phyloP scores from a whole-genome alignment of 495 filamentous ascomycete genomes.

The Aspergillus taichungensis region DNA sequence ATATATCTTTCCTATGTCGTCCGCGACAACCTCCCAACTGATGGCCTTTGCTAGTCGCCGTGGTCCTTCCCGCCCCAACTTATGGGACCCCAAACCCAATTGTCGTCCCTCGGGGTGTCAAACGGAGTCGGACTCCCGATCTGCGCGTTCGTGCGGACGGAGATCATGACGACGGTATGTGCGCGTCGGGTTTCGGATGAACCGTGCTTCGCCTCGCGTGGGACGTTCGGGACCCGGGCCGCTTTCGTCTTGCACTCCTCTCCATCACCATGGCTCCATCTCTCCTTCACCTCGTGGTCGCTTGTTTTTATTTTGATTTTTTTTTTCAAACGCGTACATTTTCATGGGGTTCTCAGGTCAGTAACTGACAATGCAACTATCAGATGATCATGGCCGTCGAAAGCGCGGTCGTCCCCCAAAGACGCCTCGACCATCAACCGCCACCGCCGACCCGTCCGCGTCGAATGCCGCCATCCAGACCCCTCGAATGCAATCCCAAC shows the following conservation, averaged over 20 bases:
- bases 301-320: constrained; percentile 1
- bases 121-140: constrained; percentile 90
- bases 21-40: constrained; percentile 31
- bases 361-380: constrained; percentile 5
- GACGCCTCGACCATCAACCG: constrained; percentile 40
- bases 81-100: constrained; percentile 40
- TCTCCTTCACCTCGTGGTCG: constrained; percentile 3
- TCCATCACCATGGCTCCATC: constrained; percentile 3
- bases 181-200: constrained; percentile 16
- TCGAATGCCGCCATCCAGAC: constrained; percentile 56
- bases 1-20: constrained; percentile 10
- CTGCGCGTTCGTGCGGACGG: constrained; percentile 50
- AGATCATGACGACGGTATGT: constrained; percentile 79
- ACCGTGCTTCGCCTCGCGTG: constrained; percentile 2
- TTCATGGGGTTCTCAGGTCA: background rate
- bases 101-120: constrained; percentile 65
- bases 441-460: constrained; percentile 39
- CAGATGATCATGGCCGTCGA: constrained; percentile 67
- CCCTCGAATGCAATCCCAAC: constrained; percentile 64
- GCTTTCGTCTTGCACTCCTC: constrained; percentile 4
- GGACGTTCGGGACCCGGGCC: constrained; percentile 5
- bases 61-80: constrained; percentile 33
- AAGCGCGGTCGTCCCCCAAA: constrained; percentile 85
- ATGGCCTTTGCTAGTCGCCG: constrained; percentile 35
- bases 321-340: background rate